Conservation (phyloP, 257 asterid species). For the Linderniella brevidens region DNA sequence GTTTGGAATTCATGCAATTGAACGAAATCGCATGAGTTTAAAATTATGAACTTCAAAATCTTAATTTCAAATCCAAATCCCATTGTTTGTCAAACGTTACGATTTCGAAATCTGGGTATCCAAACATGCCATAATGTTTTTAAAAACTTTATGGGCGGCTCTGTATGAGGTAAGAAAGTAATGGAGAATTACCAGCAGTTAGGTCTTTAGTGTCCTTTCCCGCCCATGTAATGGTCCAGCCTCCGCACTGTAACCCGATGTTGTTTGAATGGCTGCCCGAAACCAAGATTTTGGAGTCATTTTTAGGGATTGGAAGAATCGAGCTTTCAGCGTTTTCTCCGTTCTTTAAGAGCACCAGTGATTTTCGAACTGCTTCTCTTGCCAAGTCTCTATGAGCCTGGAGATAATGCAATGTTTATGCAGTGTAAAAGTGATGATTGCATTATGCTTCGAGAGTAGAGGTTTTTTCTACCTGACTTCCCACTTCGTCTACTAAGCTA, state of each 20-base stretch:
- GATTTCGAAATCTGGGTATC: too few relatives aligned
- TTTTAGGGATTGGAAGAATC: slow-evolving; percentile 34
- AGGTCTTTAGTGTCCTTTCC: slow-evolving; percentile 22
- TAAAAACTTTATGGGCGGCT: too few relatives aligned
- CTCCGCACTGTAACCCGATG: slow-evolving; percentile 51
- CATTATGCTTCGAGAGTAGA: too few relatives aligned
- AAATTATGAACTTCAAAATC: too few relatives aligned
- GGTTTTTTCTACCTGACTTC: slow-evolving; percentile 13
- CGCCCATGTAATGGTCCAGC: slow-evolving; percentile 50
- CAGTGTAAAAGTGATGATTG: too few relatives aligned
- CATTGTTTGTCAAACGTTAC: too few relatives aligned
- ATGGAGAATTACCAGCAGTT: slow-evolving; percentile 15
- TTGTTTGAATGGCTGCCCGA: slow-evolving; percentile 40
- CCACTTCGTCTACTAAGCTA: slow-evolving; percentile 23
- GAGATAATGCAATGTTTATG: too few relatives aligned
- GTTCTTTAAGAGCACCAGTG: slow-evolving; percentile 54
- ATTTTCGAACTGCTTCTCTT: slow-evolving; percentile 64
- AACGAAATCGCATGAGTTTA: too few relatives aligned
- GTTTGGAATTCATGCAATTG: too few relatives aligned
- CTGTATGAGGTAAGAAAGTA: too few relatives aligned
- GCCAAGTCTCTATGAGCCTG: slow-evolving; percentile 67
- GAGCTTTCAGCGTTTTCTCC: slow-evolving; percentile 27
- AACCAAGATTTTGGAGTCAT: slow-evolving; percentile 22
- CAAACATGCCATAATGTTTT: too few relatives aligned
- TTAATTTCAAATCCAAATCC: too few relatives aligned